Base-by-base conservation (phyloP, 306 rosid genomes). In the Prunus mongolica region DNA sequence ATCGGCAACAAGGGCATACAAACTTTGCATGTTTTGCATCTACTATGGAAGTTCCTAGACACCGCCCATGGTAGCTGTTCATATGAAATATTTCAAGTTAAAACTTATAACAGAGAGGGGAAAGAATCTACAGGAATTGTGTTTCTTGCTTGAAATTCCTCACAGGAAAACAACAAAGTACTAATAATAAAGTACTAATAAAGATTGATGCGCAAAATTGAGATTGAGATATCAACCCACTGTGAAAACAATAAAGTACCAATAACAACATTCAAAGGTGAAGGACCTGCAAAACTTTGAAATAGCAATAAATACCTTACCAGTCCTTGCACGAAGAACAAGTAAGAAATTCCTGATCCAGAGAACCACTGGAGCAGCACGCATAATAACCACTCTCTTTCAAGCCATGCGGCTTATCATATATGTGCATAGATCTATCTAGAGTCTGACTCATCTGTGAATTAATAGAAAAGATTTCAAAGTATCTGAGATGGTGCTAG, bases 321-420 rank as follows among this genome's bases (percentile, higher is more conserved):
- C 98, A 55, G 83, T 87, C 86, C 90, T 86, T 83, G 86, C 98
- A 95, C 52, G 82, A 76, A 64, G 92, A 88, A 79, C 97, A 95
- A 74, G 86, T 71, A 80, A 89, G 82, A 77, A 82, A 78, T 50
- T 82, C 89, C 75, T 75, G 86, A 71, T 87, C 87, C 76, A 56
- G 78, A 44, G 75, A 78, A 72, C 79, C 86, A 62, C 45, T 65
- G 69, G 83, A 85, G 84, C 98, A 90, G 84, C 78, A 85, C 52
- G 71, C 76, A 81, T 88, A 86, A 38, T 60, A 60, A 67, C 86
- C 81, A 71, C 50, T 78, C 22, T 78, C 91, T 69, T 79, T 76
- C 61, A 32, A 67, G 72, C 65, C 84, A 79, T 76, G 81, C 73
- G 83, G 68, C 63, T 78, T 78, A 73, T 83, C 87, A 60, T 84